These are phyloP conservation scores for Carex kokanica DNA, from an alignment of 176 grass and related monocot genomes.

Conservation along the genomic window DNA sequence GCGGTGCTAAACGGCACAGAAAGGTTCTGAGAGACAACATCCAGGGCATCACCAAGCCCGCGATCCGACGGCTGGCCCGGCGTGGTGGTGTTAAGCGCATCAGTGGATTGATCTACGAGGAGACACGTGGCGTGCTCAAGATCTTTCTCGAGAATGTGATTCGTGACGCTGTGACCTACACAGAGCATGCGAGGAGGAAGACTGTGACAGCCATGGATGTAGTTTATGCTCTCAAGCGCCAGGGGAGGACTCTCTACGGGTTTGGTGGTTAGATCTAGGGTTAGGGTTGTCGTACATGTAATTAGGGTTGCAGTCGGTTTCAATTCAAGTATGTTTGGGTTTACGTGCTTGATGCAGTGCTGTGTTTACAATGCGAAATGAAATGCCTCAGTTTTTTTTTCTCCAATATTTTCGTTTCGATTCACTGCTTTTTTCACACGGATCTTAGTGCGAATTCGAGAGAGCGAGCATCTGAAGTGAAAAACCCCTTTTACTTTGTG, in stretches of 20 bases:
- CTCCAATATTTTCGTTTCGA: neutral
- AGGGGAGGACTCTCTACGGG: constrained; percentile 22
- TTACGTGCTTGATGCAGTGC: neutral
- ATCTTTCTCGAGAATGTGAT: constrained; percentile 44
- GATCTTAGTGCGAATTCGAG: no score
- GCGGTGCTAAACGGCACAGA: constrained; percentile 39
- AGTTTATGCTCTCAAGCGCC: constrained; percentile 28
- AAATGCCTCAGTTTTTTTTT: neutral
- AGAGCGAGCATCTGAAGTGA: no score
- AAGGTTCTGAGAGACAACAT: constrained; percentile 44
- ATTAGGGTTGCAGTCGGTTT: neutral
- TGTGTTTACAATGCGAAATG: neutral
- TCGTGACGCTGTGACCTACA: constrained; percentile 40
- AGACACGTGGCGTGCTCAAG: constrained; percentile 40
- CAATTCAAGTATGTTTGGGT: neutral
- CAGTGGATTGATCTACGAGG: constrained; percentile 43
- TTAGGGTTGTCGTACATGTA: no score
- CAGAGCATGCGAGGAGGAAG: constrained; percentile 33
- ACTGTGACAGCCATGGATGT: constrained; percentile 30
- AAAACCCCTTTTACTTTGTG: no score
- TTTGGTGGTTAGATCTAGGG: constrained; percentile 26
- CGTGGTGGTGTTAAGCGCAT: constrained; percentile 39
- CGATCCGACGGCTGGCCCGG: constrained; percentile 32
- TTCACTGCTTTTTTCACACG: no score
- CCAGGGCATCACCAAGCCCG: constrained; percentile 46